Conservation (phyloP, 2,329 filamentous ascomycete species). For the Talaromyces rugulosus region DNA sequence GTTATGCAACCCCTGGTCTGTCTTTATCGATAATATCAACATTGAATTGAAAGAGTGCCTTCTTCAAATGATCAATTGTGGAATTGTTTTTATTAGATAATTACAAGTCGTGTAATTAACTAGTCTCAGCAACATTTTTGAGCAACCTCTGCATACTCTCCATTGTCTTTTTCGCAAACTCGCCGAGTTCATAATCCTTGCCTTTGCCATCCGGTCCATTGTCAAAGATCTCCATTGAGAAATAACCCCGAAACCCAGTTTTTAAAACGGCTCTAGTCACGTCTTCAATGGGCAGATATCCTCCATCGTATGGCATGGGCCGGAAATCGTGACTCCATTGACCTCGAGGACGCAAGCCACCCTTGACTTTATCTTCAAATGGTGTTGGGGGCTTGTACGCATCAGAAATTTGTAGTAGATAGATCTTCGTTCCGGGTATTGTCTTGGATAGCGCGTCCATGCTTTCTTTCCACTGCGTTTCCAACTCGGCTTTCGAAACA, state of each 20-base stretch:
- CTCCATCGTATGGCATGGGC: conserved; percentile 65
- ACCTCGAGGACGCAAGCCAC: conserved; percentile 57
- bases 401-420: conserved; percentile 69
- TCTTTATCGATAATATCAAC: too few species aligned
- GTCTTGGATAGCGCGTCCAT: conserved; percentile 53
- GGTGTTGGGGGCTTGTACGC: conserved; percentile 62
- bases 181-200: conserved; percentile 45
- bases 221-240: conserved; percentile 69
- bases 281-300: conserved; percentile 65
- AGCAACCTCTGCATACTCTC: conserved; percentile 45
- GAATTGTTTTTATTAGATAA: background rate
- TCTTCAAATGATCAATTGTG: too few species aligned
- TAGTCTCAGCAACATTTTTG: conserved; percentile 21
- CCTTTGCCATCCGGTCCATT: conserved; percentile 52
- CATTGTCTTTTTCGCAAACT: conserved; percentile 52
- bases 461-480: conserved; percentile 50
- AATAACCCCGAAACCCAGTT: conserved; percentile 64
- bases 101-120: background rate
- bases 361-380: conserved; percentile 48
- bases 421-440: conserved; percentile 67
- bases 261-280: conserved; percentile 62
- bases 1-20: too few species aligned
- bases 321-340: conserved; percentile 69
- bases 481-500: conserved; percentile 43
- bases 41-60: too few species aligned